phyloP scores from a whole-genome alignment of 2,329 filamentous ascomycete genomes.

The Talaromyces sp. region DNA sequence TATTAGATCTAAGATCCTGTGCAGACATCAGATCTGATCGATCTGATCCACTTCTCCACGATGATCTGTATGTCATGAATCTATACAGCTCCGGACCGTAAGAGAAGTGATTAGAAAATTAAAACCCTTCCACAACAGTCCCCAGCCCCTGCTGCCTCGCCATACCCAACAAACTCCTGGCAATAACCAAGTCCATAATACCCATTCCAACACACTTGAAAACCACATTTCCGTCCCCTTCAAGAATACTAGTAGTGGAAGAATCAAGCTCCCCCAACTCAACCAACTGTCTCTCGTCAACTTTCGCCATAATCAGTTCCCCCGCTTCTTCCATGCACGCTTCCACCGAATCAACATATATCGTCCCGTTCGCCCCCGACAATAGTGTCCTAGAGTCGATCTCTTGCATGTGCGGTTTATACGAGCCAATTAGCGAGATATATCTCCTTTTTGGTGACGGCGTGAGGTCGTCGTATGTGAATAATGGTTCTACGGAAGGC shows the following conservation, averaged over 20 bases:
- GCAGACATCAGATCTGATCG: background rate
- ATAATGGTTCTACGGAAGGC: constrained; percentile 45
- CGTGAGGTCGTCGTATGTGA: constrained; percentile 35
- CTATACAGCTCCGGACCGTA: background rate
- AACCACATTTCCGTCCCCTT: constrained; percentile 38
- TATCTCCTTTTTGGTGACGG: constrained; percentile 33
- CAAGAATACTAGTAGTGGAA: background rate
- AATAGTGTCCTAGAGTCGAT: constrained; percentile 45
- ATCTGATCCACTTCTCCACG: background rate
- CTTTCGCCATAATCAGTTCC: constrained; percentile 43
- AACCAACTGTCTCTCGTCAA: constrained; percentile 36
- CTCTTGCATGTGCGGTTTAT: constrained; percentile 53
- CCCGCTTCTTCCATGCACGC: constrained; percentile 47
- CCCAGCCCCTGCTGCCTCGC: constrained; percentile 25
- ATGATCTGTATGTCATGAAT: background rate
- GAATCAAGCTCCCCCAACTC: constrained; percentile 43
- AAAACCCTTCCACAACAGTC: constrained; percentile 8
- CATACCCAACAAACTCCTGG: constrained; percentile 39
- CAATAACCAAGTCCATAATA: constrained; percentile 50
- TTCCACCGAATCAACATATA: constrained; percentile 61
- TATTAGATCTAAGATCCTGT: background rate
- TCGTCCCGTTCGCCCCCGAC: constrained; percentile 56
- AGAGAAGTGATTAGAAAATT: background rate
- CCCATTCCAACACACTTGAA: constrained; percentile 53
- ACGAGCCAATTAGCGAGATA: constrained; percentile 53